Evolutionary conservation across 768 basidiomycete species (phyloP), one percentile per base, ranked within the genome.

Genomic region (Gloeopeniophorella convolvens): DNA sequence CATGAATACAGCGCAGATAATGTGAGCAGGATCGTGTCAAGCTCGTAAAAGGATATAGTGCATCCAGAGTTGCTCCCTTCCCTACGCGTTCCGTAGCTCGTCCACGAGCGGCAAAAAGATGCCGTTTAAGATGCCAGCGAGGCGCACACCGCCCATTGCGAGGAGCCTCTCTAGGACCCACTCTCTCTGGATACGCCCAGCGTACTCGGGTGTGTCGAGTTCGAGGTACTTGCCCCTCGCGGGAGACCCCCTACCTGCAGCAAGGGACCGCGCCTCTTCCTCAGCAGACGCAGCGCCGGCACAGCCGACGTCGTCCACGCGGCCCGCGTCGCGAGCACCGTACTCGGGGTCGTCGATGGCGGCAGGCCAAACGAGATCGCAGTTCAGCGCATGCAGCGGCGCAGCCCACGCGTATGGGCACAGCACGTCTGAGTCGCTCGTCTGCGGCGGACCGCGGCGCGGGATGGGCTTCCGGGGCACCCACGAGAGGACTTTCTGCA

Each of bases 351-450:
- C 59, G 51, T 86, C 85, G 36, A 91, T 74, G 50, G 74, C 83
- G 47, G 69, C 64, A 0, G 93, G 91, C 83, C 89, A 93, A 5
- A 87, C 76, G 46, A 91, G 65, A 5, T 82, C 76, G 70, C 93
- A 95, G 68, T 92, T 92, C 56, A 95, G 76, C 40, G 70, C 60
- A 60, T 91, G 85, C 48, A 87, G 73, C 0, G 82, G 76, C 50
- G 77, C 67, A 0, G 83, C 79, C 92, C 92, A 96, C 37, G 76
- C 70, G 60, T 82, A 83, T 0, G 92, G 90, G 61, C 90, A 93
- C 20, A 89, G 64, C 2, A 67, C 61, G 10, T 68, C 73, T 59
- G 83, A 79, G 63, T 86, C 85, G 27, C 52, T 45, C 20, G 30
- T 43, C 16, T 8, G 23, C 30, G 48, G 46, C 4, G 58, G 49